Base-by-base conservation (phyloP, 179 eudicot species). In the Kewa caespitosa region DNA sequence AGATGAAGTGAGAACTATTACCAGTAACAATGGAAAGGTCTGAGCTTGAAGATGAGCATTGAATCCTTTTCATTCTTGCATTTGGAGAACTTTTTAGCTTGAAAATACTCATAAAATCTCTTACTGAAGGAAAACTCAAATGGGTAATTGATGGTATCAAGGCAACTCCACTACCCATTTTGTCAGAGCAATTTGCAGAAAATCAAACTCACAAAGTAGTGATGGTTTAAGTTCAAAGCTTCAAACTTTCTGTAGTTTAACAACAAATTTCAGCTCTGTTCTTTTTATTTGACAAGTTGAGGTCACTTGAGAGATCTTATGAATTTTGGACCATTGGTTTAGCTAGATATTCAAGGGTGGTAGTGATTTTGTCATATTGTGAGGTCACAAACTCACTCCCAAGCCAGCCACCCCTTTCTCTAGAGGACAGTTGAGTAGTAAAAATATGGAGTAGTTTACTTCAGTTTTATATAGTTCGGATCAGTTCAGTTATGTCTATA, bases 1-100 rank as follows among this genome's bases (percentile, higher is more conserved):
- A 43, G 61, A 68, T 10, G 55, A 18, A 15, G 17, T 2, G 13
- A 4, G 11, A 52, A 67, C 57, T 22, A 22, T 41, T 76, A 81
- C 83, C 80, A 76, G 74, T 28, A 60, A 46, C 17, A 27, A 59
- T 11, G 33, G 83, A 72, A 22, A 66, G 32, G 7, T 76, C 70
- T 66, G 80, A 80, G 64, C 50, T 57, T 52, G 80, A 67, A 41
- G 83, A 72, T 55, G 80, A 76, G 38, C 80, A 81, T 10, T 76
- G 62, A 81, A 76, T 60, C 32, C 65, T 50, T 59, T 71, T 14
- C 43, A 46, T 72, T n/a, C 30, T 65, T 30, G 31, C 72, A 59
- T 41, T 17, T 6, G 31, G 48, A 39, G 75, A 59, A 76, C 66
- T 65, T 0, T 57, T 43, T 10, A 59, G 41, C 55, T 76, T 81